Conservation (phyloP, 2,329 filamentous ascomycete genomes). For the Penicillium expansum region DNA sequence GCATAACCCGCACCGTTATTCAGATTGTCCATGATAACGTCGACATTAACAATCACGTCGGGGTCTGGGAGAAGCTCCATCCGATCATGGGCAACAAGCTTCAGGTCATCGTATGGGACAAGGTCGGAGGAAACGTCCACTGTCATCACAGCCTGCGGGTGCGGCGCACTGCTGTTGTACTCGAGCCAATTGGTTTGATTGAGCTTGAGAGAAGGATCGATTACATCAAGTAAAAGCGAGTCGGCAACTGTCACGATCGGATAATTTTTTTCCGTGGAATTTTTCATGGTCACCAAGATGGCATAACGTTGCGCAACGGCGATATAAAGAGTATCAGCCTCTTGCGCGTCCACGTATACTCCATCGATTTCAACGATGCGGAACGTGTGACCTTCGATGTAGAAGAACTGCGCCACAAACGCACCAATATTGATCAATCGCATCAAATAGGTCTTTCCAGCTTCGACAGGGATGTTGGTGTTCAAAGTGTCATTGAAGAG, state of each 20-base stretch:
- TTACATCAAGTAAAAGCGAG: conserved; percentile 32
- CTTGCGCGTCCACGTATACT: conserved; percentile 61
- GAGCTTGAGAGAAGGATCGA: conserved; percentile 34
- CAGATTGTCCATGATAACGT: conserved; percentile 68
- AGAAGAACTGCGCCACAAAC: conserved; percentile 53
- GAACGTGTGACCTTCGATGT: conserved; percentile 56
- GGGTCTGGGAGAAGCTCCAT: conserved; percentile 60
- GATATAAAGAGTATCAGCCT: conserved; percentile 64
- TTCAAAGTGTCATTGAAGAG: conserved; percentile 69
- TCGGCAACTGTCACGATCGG: conserved; percentile 52
- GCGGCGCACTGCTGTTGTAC: conserved; percentile 50
- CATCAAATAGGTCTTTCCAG: conserved; percentile 62
- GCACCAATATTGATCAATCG: conserved; percentile 39
- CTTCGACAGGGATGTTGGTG: conserved; percentile 47
- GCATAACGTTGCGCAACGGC: conserved; percentile 63
- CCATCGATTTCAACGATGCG: conserved; percentile 72
- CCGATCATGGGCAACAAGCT: conserved; percentile 66
- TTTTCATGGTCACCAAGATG: conserved; percentile 59
- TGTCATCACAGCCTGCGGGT: conserved; percentile 27
- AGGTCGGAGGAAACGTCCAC: conserved; percentile 47
- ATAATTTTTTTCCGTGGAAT: conserved; percentile 62
- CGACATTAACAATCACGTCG: conserved; percentile 53
- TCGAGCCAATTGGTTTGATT: conserved; percentile 63
- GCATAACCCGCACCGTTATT: conserved; percentile 60
- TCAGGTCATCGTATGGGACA: conserved; percentile 70